Evolutionary conservation across 495 filamentous ascomycete species (phyloP), one percentile per base, ranked within the genome.

Genomic region (Beverwykella pulmonaria): DNA sequence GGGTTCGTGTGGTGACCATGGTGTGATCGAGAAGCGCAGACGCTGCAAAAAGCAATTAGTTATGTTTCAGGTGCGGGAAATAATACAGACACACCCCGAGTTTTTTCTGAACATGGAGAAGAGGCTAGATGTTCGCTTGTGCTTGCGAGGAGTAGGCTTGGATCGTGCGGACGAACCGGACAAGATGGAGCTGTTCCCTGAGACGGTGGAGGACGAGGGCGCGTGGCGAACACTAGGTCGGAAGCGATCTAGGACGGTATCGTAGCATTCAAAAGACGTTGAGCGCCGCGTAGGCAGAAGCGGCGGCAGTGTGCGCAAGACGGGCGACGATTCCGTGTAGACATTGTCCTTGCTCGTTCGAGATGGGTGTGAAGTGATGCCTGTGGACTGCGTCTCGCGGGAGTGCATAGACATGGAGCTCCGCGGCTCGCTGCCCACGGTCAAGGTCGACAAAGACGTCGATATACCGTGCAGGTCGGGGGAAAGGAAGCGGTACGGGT

Each of bases 331-430:
- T 36, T 68, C 63, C 14, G 39, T 14, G 29, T 46, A 54, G 10
- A 52, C 50, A 54, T 64, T 58, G 53, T 73, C 71, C 41, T 66
- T 70, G 22, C 67, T 70, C 27, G 54, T 73, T 15, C 71, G 63
- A 10, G 71, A 73, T 20, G 64, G 59, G 20, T 70, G 59, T 22
- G 71, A 73, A n/a, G 71, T 73, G 32, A 71, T 58, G 36, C 56
- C 68, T 6, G 71, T 70, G 1, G 71, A 73, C 19, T 73, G 71
- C 15, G 71, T 65, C 30, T 69, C 71, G 12, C 64, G 64, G 1
- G 71, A 73, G 17, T 65, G 60, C 22, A 73, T 59, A 1, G 71
- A 73, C 56, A 65, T 61, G 32, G 71, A 73, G 39, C 68, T 68
- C 41, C 68, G 14, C 4, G 25, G 64, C 27, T 67, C 67, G 61